Evolutionary conservation across 192 early-diverging fungal species (phyloP).

Genomic region (Linnemannia schmuckeri): DNA sequence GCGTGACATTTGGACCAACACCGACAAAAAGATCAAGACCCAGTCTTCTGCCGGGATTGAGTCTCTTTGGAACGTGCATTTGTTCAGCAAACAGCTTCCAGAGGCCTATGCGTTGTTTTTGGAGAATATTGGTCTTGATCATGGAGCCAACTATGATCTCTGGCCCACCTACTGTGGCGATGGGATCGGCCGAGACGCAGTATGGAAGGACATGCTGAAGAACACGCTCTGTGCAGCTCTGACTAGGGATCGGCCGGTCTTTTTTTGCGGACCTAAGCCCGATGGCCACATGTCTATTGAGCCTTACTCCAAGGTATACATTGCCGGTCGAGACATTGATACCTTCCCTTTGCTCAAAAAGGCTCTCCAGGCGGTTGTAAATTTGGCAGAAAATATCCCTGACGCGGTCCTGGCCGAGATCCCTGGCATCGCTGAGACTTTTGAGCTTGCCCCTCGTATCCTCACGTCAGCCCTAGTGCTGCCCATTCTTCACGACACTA

Average conservation of each 20-base stretch:
- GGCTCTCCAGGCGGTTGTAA: neutral
- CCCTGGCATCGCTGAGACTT: neutral
- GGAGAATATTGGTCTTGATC: slow-evolving; percentile 3
- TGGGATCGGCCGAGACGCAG: neutral
- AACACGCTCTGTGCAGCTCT: neutral
- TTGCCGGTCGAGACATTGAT: neutral
- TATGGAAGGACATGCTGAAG: neutral
- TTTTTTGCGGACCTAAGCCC: neutral
- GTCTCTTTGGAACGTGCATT: slow-evolving; percentile 25
- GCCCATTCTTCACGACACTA: neutral
- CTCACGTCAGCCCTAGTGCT: neutral
- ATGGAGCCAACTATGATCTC: slow-evolving; percentile 8
- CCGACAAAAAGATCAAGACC: neutral
- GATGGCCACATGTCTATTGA: neutral
- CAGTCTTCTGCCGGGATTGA: slow-evolving; percentile 14
- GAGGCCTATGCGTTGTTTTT: slow-evolving; percentile 16
- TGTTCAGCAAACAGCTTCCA: slow-evolving; percentile 19
- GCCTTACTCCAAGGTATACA: neutral
- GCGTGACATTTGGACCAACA: slow-evolving; percentile 24
- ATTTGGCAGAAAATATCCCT: neutral
- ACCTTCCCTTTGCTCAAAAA: neutral
- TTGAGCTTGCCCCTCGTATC: neutral
- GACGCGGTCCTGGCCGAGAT: neutral
- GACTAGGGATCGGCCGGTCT: neutral
- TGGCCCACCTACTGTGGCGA: neutral